These are phyloP conservation scores for Phytophthora quininea DNA, from an alignment of 352 stramenopile genomes.

Conservation along the genomic window DNA sequence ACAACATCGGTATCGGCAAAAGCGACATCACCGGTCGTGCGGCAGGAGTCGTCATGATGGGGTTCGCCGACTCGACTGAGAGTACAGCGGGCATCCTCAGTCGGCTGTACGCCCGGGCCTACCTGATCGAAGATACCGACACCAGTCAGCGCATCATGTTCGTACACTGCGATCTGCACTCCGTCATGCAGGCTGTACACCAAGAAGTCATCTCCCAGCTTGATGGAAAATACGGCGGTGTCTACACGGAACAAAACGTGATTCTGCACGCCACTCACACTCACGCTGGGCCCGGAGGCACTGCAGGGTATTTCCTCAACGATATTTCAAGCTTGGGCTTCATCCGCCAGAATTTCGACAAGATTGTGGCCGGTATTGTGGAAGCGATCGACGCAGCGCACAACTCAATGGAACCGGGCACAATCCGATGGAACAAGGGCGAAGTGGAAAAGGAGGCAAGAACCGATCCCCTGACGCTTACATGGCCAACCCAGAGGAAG, in stretches of 20 bases:
- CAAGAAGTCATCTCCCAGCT: slow-evolving; percentile 49
- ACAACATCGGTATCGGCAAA: slow-evolving; percentile 33
- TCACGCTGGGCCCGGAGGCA: background rate
- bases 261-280: slow-evolving; percentile 9
- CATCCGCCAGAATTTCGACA: background rate
- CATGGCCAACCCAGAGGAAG: slow-evolving; percentile 58
- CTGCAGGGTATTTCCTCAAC: background rate
- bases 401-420: slow-evolving; percentile 13
- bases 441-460: slow-evolving; percentile 41
- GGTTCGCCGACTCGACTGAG: slow-evolving; percentile 19
- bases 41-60: slow-evolving; percentile 41
- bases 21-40: slow-evolving; percentile 58
- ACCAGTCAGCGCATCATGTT: slow-evolving; percentile 41
- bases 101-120: slow-evolving; percentile 62
- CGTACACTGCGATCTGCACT: slow-evolving; percentile 52
- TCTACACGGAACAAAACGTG: slow-evolving; percentile 64
- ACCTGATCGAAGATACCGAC: slow-evolving; percentile 48
- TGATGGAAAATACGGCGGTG: slow-evolving; percentile 31
- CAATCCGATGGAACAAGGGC: slow-evolving; percentile 40
- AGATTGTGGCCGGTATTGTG: slow-evolving; percentile 65
- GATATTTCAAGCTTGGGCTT: background rate
- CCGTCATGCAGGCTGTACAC: slow-evolving; percentile 52
- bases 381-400: slow-evolving; percentile 63
- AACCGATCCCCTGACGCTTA: slow-evolving; percentile 76
- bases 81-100: slow-evolving; percentile 57